Evolutionary conservation across 371 early-diverging fungal species (phyloP), one percentile per base, ranked within the genome.

Genomic region (Circinella umbellata): DNA sequence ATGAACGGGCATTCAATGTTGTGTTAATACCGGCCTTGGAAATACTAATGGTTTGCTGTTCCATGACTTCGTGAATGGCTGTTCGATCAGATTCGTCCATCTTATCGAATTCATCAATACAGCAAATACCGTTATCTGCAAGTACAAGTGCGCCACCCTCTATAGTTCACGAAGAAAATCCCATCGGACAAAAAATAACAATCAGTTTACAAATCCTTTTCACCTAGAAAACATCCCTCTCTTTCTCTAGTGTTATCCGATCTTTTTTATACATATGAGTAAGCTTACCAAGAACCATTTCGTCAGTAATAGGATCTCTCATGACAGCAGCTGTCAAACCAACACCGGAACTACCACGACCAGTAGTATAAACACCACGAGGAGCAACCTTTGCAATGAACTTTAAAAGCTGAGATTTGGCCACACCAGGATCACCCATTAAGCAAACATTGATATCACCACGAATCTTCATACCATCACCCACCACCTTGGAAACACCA

Each of bases 371-470:
- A n/a, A 96, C 92, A 67, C 95, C 96, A 66, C 95, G 89, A 53
- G 95, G 95, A 11, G 93, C 93, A 5, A 92, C 91, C 76, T 94
- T 92, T 77, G 91, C 83, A 69, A 96, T 90, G 66, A 93, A 96
- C 74, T 95, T 95, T 54, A 98, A 76, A 66, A 98, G 79, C 76
- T 98, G 98, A 4, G 94, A 94, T 81, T 98, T 98, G 70, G 98
- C 97, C 61, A 98, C 96, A 80, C 98, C 98, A 66, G 99, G 99
- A 83, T 99, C 98, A 74, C 99, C 99, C 93, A 99, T 98, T 71
- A 99, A 81, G 70, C 96, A 94, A 35, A 99, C 82, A 80, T 99
- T 99, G 74, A 99, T 91, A 76, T 99, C 98, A 69, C 84, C 96
- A 81, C 96, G 91, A 72, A 95, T 95, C 77, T 92, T 93, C 93